Evolutionary conservation across 2,329 filamentous ascomycete genomes (phyloP), one percentile per base, ranked within the genome.

Genomic region (Purpureocillium lavendulum): DNA sequence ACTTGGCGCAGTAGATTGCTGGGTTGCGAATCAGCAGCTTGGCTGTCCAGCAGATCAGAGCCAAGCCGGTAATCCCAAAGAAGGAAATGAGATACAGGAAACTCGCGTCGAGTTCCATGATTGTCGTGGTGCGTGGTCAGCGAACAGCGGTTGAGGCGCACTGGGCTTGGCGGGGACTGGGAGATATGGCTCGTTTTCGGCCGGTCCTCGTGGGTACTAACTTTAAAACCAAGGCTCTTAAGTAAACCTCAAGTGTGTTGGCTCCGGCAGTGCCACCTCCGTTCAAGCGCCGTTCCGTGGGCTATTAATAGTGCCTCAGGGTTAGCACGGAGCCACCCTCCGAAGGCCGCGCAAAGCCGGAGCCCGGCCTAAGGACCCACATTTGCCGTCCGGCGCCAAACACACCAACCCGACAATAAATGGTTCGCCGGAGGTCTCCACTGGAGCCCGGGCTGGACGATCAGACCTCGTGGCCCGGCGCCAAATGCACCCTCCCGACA

Each of bases 41-140:
- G 14, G 40, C 14, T 11, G 11, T 30, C 38, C 7, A 43, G 28
- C 40, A 4, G 18, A 35, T 13, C 13, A 43, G 33, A 21, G 38
- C 37, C 7, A 39, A 4, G 12, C 29, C 12, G 24, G 40, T 35
- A 40, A 43, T 38, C 3, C 35, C 8, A 41, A 43, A 43, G 29
- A 43, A 43, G 16, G 31, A 7, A 36, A 43, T 37, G 13, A 43
- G 30, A 28, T 43, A 43, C 30, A 7, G 40, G 14, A 43, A 13
- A 16, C 34, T 43, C 24, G 7, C 6, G 17, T 43, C 30, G 31
- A 43, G 10, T 3, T 40, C 26, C 7, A 43, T 43, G 10, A 15
- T 39, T 26, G 21, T 26, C 10, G 21, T 26, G 21, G 21, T 26
- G 21, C 10, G 21, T 26, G 10, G 8, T 26, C 30, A 18, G 29